These are phyloP conservation scores for Conticribra guillardii DNA, from an alignment of 108 stramenopile genomes.

Conservation along the genomic window DNA sequence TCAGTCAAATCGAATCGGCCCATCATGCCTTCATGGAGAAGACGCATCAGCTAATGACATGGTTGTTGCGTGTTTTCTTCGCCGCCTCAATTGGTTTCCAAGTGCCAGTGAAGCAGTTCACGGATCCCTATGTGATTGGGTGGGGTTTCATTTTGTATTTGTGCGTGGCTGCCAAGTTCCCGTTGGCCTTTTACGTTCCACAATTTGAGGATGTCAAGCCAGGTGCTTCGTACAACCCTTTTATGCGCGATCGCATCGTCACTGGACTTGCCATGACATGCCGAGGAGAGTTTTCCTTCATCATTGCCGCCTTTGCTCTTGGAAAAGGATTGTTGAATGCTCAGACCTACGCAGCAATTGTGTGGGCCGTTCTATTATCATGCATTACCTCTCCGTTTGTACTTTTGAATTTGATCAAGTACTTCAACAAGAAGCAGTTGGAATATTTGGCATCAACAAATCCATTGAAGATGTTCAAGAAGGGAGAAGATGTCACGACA, in stretches of 20 bases:
- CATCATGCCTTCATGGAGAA: constrained; percentile 53
- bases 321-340: constrained; percentile 50
- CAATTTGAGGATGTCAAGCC: constrained; percentile 20
- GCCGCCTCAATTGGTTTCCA: constrained; percentile 61
- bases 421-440: constrained; percentile 47
- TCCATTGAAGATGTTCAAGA: constrained; percentile 25
- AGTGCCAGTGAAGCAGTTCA: constrained; percentile 38
- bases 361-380: constrained; percentile 48
- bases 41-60: constrained; percentile 39
- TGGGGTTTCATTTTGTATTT: constrained; percentile 49
- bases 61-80: constrained; percentile 67
- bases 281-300: constrained; percentile 57
- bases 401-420: constrained; percentile 35
- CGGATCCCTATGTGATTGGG: constrained; percentile 27
- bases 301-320: constrained; percentile 56
- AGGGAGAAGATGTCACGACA: constrained; percentile 22
- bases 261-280: constrained; percentile 53
- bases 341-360: constrained; percentile 42
- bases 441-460: constrained; percentile 32
- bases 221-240: constrained; percentile 25
- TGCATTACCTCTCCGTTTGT: constrained; percentile 46
- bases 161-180: constrained; percentile 30
- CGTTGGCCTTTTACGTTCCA: constrained; percentile 34
- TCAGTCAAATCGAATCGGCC: constrained; percentile 50
- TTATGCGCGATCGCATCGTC: constrained; percentile 36